phyloP scores from a whole-genome alignment of 75 land plant genomes.

The Selaginella moellendorffii region DNA sequence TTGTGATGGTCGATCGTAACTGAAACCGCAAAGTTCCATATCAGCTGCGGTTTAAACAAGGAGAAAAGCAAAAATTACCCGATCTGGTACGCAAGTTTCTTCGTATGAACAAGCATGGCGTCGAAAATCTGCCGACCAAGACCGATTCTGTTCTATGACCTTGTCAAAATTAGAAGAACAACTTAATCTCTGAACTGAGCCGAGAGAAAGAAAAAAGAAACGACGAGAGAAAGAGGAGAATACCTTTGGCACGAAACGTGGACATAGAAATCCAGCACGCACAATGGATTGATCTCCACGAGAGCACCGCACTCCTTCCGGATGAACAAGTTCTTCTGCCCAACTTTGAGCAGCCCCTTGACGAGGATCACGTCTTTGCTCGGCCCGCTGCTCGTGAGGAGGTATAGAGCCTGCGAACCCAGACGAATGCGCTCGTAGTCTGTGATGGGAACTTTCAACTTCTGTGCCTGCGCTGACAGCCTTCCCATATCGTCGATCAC shows the following conservation, averaged over 20 bases:
- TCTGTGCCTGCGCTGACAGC: slow-evolving; percentile 23
- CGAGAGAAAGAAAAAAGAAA: background rate
- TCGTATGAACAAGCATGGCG: slow-evolving; percentile 22
- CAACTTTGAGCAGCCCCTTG: slow-evolving; percentile 31
- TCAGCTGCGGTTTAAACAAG: too few relatives aligned
- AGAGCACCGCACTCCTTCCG: slow-evolving; percentile 15
- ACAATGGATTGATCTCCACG: slow-evolving; percentile 25
- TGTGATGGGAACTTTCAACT: slow-evolving; percentile 21
- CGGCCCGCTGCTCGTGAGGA: slow-evolving; percentile 9
- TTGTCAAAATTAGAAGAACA: background rate
- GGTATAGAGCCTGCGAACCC: slow-evolving; percentile 20
- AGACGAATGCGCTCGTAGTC: slow-evolving; percentile 18
- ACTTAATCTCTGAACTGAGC: background rate
- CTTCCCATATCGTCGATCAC: slow-evolving; percentile 21
- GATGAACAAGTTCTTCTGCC: slow-evolving; percentile 28
- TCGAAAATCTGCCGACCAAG: slow-evolving; percentile 28
- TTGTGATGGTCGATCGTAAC: slow-evolving; percentile 26
- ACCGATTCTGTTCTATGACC: slow-evolving; percentile 18
- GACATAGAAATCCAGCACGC: slow-evolving; percentile 36
- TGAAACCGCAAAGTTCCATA: background rate
- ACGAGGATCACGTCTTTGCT: slow-evolving; percentile 11
- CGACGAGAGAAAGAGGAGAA: background rate
- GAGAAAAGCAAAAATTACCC: slow-evolving; percentile 17
- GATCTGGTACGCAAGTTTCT: slow-evolving; percentile 19
- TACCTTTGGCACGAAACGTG: slow-evolving; percentile 31